A percentile compares a stretch with the other conserved stretches of the same genome.
Conservation (phyloP, 495 filamentous ascomycete species). For the Sphaerosporella brunnea region DNA sequence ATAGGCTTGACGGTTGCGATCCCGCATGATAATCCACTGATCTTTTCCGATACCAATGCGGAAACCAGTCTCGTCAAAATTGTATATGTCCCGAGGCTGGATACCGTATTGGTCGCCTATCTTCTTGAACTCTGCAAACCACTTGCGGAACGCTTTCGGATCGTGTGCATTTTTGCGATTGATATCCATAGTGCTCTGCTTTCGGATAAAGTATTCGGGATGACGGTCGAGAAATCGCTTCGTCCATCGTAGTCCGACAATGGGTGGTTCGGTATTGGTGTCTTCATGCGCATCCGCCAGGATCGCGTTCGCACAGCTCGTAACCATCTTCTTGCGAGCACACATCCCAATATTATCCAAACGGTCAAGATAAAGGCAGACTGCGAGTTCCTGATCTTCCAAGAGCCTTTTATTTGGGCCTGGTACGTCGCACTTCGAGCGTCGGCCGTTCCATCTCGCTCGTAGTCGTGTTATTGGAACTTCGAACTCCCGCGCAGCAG, state of each 20-base stretch:
- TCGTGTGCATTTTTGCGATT: slow-evolving; percentile 7
- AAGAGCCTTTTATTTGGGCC: too few species aligned
- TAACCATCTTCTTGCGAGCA: slow-evolving; percentile 6
- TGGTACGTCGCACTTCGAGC: too few species aligned
- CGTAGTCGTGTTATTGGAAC: too few species aligned
- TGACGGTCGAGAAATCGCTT: slow-evolving; percentile 13
- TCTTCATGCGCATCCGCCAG: background rate
- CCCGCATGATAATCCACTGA: slow-evolving; percentile 20
- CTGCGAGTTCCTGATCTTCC: too few species aligned
- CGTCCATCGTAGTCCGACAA: slow-evolving; percentile 8
- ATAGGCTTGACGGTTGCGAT: slow-evolving; percentile 2
- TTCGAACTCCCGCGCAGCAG: too few species aligned
- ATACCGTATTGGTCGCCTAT: slow-evolving; percentile 7
- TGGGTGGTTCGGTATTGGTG: background rate
- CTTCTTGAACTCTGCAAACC: slow-evolving; percentile 11
- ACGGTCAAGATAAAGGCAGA: slow-evolving; percentile 9
- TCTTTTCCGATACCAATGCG: slow-evolving; percentile 15
- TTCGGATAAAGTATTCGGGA: slow-evolving; percentile 11
- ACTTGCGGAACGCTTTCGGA: slow-evolving; percentile 4
- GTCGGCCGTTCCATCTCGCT: too few species aligned
- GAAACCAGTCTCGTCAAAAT: slow-evolving; percentile 23
- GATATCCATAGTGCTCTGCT: slow-evolving; percentile 5
- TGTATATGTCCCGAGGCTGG: slow-evolving; percentile 12
- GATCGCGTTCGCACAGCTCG: slow-evolving; percentile 13
- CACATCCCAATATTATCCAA: slow-evolving; percentile 8